Base-by-base conservation (phyloP, 768 basidiomycete genomes). In the Amanita brunnescens region DNA sequence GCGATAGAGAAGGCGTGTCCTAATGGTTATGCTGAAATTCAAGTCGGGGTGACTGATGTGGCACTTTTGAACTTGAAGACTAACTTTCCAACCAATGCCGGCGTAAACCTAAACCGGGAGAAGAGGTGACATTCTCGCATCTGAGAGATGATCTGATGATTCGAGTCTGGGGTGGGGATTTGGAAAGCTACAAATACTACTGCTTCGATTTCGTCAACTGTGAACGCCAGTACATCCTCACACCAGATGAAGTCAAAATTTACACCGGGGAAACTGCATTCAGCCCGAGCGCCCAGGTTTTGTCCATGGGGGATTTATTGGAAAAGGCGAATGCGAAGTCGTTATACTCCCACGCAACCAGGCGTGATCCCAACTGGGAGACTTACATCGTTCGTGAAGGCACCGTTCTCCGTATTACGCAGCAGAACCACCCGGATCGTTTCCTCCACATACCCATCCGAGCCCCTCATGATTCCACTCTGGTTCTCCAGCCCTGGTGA, bases 301-400 rank as follows among this genome's bases (percentile, higher is more conserved):
- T 49, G 20, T 53, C 57, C 33, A 53, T 57, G 35, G 57, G 55
- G 42, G 35, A 48, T 38, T 38, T 9, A 29, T 38, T 48, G 35
- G 47, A 48, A 37, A 49, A 52, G 49, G 53, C 45, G 33, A 38
- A 46, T 3, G 40, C 49, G 20, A 40, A 2, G 21, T 43, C 41
- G 33, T 24, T 45, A 34, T 51, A 41, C 34, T 43, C 50, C n/a
- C 35, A 41, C 21, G 42, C 54, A 48, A 23, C 46, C n/a, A 40
- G 30, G 30, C 49, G 44, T 52, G 57, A 58, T 48, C 51, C 54
- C 42, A 41, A 58, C 35, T 55, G 57, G 56, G 57, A 58, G 38
- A 57, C 56, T 12, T 57, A 57, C 51, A 1, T 55, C 20, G 37
- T 57, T 37, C 50, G 5, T 37, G 51, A 56, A 53, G 54, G 57